Evolutionary conservation across 331 rosid genomes (phyloP), one percentile per base, ranked within the genome.

Genomic region (Phaseolus coccineus): DNA sequence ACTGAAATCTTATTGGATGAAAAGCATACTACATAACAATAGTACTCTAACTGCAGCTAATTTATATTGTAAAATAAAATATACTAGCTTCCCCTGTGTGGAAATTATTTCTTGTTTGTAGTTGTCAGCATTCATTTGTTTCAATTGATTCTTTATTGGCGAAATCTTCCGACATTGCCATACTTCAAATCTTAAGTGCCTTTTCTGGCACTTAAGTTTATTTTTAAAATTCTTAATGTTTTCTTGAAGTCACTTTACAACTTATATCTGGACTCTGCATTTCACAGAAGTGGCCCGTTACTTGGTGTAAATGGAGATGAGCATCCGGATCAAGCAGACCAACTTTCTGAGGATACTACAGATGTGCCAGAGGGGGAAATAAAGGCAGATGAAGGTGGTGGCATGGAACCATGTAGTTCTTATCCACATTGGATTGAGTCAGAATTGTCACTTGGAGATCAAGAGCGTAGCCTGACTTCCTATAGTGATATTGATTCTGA

Each of bases 381-480:
- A 28, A 62, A 85, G 77, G 39, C 50, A 52, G 81, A 47, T 22
- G 86, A 79, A 46, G 73, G 71, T 35, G 67, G 77, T 69, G 78
- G 66, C 59, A n/a, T 55, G 51, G 84, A 81, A 30, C 63, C 83
- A 65, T 79, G 30, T 51, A 31, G 31, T 87, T 80, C 82, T 48
- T 87, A 85, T 85, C 84, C 81, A 42, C 71, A 75, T 85, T 79
- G 77, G 87, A 69, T 69, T 71, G 93, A 88, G 71, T 74, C 91
- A 71, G 91, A 85, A 75, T 63, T 90, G 81, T 88, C 89, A 68
- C 85, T 88, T 71, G 88, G 86, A 46, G 93, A 88, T 85, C 87
- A 80, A 44, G 88, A 87, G 56, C 87, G 83, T 77, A 87, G 89
- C 84, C 86, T 88, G 86, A 80, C 91, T 68, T 88, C 94, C 74